Conservation (phyloP, 1,139 yeast species). For the Arxiozyma slooffiae region DNA sequence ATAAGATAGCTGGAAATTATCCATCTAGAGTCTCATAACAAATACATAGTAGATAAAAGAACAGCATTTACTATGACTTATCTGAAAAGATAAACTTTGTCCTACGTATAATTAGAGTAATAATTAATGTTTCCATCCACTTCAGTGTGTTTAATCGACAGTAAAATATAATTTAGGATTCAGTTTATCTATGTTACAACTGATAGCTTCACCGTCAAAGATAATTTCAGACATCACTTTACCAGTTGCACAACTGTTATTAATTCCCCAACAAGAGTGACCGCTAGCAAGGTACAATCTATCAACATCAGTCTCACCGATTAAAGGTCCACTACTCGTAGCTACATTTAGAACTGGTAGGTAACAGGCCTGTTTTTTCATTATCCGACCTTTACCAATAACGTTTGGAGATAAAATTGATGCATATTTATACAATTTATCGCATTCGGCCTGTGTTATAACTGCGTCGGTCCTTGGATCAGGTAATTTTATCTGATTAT, state of each 20-base stretch:
- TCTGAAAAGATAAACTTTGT: background rate
- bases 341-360: conserved; percentile 91
- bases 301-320: conserved; percentile 83
- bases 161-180: conserved; percentile 84
- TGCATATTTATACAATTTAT: conserved; percentile 73
- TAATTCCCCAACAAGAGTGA: conserved; percentile 97
- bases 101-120: too few relatives aligned
- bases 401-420: conserved; percentile 59
- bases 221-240: conserved; percentile 80
- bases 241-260: conserved; percentile 96
- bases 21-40: background rate
- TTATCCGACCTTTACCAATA: conserved; percentile 62
- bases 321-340: conserved; percentile 82
- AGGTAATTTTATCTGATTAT: conserved; percentile 79
- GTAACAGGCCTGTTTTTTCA: conserved; percentile 89
- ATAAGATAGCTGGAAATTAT: background rate
- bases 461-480: conserved; percentile 91
- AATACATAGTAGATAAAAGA: too few relatives aligned
- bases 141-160: conserved; percentile 33
- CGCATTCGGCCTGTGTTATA: conserved; percentile 80
- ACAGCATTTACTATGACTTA: background rate
- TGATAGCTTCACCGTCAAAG: conserved; percentile 69
- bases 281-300: conserved; percentile 79
- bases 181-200: conserved; percentile 71
- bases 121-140: background rate